Base-by-base conservation (phyloP, 345 rosid genomes). In the Ceriops zippeliana region DNA sequence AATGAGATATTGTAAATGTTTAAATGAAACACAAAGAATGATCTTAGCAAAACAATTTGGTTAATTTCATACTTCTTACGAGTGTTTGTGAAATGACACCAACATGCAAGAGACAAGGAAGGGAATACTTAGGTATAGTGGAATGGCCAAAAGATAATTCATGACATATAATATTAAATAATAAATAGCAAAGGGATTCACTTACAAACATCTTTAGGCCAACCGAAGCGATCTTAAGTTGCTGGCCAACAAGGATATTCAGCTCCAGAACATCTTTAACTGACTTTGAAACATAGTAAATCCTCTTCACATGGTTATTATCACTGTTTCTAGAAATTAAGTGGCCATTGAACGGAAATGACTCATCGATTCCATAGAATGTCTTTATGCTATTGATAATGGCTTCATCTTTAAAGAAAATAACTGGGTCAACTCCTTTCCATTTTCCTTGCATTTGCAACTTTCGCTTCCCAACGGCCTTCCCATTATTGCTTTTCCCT, bases 131-230 rank as follows among this genome's bases (percentile, higher is more conserved):
- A 37, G 46, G 13, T 7, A 20, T 27, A 28, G 42, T 3, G 17
- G 8, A 2, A 34, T 17, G 10, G 20, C 31, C 16, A 53, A 59
- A 38, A 31, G 16, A 20, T 0, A 26, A 46, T 8, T 32, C 13
- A 42, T 59, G 52, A 7, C 8, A 35, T 32, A 26, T 1, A 38
- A 42, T 31, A 60, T 19, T 19, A 22, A 58, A 53, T 1, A 28
- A 30, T 16, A 28, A 10, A 34, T 46, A 49, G 30, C 61, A 2
- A 16, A 56, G 13, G 46, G n/a, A 53, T 42, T 53, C 78, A 85
- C 98, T 89, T 82, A 89, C 98, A 92, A 95, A 95, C 91, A 95
- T 92, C 82, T 95, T 89, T 67, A 95, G 79, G 82, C 99, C 98
- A 17, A 92, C 84, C 20, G 97, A 95, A 67, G 98, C 78, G 21